These are phyloP conservation scores for Gnetum montanum DNA, from an alignment of 75 land plant species.

Conservation along the genomic window DNA sequence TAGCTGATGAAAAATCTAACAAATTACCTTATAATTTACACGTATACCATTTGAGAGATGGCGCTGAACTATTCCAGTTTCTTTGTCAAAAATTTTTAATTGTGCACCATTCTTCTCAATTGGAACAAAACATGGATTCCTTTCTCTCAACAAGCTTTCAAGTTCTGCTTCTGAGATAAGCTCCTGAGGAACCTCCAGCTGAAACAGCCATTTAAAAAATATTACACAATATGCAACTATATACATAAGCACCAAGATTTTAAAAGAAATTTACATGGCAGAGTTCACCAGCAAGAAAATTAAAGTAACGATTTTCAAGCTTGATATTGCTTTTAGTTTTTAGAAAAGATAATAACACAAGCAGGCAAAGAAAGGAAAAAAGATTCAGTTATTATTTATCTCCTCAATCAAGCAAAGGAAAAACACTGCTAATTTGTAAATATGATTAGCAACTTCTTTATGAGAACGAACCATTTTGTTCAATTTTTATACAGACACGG, in stretches of 20 bases:
- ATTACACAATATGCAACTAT: not conserved
- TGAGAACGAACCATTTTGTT: not conserved
- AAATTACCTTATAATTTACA: slow-evolving; percentile 98
- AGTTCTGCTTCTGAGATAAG: slow-evolving; percentile 52
- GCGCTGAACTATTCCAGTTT: slow-evolving; percentile 75
- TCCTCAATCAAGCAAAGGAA: too few relatives aligned
- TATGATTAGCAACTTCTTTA: not conserved
- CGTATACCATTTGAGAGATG: slow-evolving; percentile 95
- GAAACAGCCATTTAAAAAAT: slow-evolving; percentile 14
- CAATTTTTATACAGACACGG: not conserved
- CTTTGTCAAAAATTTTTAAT: slow-evolving; percentile 58
- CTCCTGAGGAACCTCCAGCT: slow-evolving; percentile 93
- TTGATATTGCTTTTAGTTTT: too few relatives aligned
- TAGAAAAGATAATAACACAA: too few relatives aligned
- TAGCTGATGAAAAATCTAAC: too few relatives aligned
- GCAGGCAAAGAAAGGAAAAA: too few relatives aligned
- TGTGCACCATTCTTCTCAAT: slow-evolving; percentile 17
- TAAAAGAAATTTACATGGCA: too few relatives aligned
- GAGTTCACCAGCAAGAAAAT: too few relatives aligned
- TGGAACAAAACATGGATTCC: slow-evolving; percentile 65
- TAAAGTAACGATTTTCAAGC: too few relatives aligned
- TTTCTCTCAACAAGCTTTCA: slow-evolving; percentile 38
- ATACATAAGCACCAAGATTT: too few relatives aligned
- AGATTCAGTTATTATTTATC: too few relatives aligned
- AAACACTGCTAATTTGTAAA: not conserved